phyloP scores from a whole-genome alignment of 305 asterid genomes.

The Rubia occidens region DNA sequence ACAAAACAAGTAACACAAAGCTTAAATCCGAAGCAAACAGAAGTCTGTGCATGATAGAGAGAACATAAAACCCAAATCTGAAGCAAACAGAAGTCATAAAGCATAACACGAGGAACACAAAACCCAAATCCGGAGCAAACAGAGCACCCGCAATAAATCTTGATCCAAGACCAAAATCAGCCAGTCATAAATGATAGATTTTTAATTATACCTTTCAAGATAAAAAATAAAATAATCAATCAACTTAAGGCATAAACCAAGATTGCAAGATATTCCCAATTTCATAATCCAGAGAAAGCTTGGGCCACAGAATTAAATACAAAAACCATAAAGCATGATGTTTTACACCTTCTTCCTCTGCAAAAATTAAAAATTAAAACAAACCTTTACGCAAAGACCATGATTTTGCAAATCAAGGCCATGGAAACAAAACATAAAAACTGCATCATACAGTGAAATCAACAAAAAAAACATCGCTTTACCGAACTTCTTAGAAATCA shows the following conservation, averaged over 20 bases:
- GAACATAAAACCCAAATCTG: too few species aligned
- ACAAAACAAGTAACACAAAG: too few species aligned
- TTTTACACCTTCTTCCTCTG: too few species aligned
- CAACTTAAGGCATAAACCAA: not conserved
- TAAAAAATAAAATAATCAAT: not conserved
- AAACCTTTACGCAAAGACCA: not conserved
- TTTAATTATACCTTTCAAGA: not conserved
- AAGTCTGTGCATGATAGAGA: too few species aligned
- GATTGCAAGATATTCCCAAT: not conserved
- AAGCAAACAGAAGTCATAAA: too few species aligned
- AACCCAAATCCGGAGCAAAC: not conserved
- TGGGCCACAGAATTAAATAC: not conserved
- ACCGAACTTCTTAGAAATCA: slow-evolving; percentile 34
- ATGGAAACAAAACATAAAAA: not conserved
- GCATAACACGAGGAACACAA: too few species aligned
- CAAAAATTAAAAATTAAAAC: not conserved
- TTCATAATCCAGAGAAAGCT: not conserved
- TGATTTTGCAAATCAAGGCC: not conserved
- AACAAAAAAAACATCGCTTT: not conserved
- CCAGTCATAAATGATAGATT: not conserved
- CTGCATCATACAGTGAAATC: slow-evolving; percentile 2
- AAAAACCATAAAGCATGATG: slow-evolving; percentile 4
- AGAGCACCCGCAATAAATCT: not conserved
- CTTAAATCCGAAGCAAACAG: too few species aligned
- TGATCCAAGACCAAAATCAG: not conserved